Percentiles rank a stretch among this genome's conserved stretches.
Evolutionary conservation across 306 rosid species (phyloP).

Genomic region (Fragaria iinumae): DNA sequence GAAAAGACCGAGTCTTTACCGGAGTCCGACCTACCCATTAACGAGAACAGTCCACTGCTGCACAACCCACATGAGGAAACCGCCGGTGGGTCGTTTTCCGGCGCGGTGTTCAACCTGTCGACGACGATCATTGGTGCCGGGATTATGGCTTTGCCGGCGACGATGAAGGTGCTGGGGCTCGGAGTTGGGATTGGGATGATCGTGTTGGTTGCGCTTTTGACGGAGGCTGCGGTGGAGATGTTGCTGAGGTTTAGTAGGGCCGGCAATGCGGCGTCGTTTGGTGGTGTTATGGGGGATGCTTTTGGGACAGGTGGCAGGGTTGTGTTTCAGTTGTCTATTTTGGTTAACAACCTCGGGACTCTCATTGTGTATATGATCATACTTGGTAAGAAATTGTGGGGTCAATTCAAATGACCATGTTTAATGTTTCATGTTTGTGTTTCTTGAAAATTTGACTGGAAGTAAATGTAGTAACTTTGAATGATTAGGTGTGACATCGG

Average conservation of each 20-base stretch:
- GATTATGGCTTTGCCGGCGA: slow-evolving; percentile 72
- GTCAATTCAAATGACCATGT: neutral
- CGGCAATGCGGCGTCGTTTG: slow-evolving; percentile 37
- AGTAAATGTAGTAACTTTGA: neutral
- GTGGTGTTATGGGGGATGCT: slow-evolving; percentile 48
- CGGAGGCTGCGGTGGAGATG: slow-evolving; percentile 50
- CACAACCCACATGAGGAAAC: slow-evolving; percentile 1
- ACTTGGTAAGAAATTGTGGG: slow-evolving; percentile 36
- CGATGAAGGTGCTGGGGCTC: slow-evolving; percentile 65
- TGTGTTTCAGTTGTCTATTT: slow-evolving; percentile 47
- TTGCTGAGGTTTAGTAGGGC: slow-evolving; percentile 55
- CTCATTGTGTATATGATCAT: slow-evolving; percentile 67
- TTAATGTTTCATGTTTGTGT: neutral
- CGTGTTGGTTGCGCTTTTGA: slow-evolving; percentile 48
- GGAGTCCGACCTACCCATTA: slow-evolving; percentile 13
- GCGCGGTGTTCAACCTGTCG: slow-evolving; percentile 60
- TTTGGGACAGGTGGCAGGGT: slow-evolving; percentile 48
- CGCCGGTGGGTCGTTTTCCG: slow-evolving; percentile 45
- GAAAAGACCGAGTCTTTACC: slow-evolving; percentile 11
- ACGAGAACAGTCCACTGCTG: slow-evolving; percentile 28
- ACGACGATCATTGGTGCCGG: slow-evolving; percentile 74
- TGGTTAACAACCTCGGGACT: slow-evolving; percentile 60
- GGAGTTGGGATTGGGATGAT: slow-evolving; percentile 42
- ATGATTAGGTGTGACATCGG: neutral
- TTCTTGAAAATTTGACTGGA: neutral